A percentile compares a stretch with the other conserved stretches of the same genome.
phyloP scores from a whole-genome alignment of 2,329 filamentous ascomycete genomes.

The Botrytis aclada region DNA sequence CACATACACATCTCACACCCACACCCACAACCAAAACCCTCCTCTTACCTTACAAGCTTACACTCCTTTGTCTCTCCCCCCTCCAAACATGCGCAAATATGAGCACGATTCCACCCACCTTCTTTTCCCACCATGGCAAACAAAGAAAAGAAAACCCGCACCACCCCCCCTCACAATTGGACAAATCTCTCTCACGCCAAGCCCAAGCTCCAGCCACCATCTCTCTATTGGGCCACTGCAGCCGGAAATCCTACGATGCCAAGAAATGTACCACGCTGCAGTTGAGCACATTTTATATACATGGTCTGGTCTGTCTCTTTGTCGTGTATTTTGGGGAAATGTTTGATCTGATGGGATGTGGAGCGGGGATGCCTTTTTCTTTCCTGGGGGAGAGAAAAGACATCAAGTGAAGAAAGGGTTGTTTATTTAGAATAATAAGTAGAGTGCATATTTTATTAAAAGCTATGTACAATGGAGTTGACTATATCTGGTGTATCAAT shows the following conservation, averaged over 20 bases:
- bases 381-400: too few species aligned
- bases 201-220: neutral
- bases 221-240: neutral
- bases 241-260: neutral
- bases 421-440: too few species aligned
- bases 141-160: neutral
- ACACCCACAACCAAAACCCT: neutral
- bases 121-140: neutral
- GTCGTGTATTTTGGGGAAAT: neutral
- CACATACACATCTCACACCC: neutral
- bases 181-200: neutral
- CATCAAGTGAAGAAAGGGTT: too few species aligned
- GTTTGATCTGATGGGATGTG: neutral
- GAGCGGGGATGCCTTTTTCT: too few species aligned
- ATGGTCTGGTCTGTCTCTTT: neutral
- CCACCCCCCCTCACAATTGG: neutral
- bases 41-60: neutral
- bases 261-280: neutral
- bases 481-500: too few species aligned
- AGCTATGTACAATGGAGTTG: too few species aligned
- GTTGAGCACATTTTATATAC: conserved; percentile 16
- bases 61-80: too few species aligned
- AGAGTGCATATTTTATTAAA: too few species aligned
- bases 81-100: neutral
- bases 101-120: neutral